Evolutionary conservation across 1,284 basidiomycete genomes (phyloP), one percentile per base, ranked within the genome.

Genomic region (Boletus subluridellus): DNA sequence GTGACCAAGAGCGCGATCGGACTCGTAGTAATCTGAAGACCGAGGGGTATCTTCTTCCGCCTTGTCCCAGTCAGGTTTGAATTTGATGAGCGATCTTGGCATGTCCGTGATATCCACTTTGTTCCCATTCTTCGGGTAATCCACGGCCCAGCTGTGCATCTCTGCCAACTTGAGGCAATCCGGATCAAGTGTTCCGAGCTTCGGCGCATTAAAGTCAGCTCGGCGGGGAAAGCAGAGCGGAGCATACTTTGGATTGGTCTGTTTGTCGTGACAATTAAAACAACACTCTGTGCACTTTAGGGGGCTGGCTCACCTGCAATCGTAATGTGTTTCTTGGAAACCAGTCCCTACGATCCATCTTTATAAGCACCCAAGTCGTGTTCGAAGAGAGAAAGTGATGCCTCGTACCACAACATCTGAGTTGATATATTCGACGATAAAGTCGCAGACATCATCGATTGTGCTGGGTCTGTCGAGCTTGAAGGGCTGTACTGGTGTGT

Each of bases 351-450:
- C 1, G 14, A 55, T 38, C 12, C 46, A 46, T 35, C 5, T 35
- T 42, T 46, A 26, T 66, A 49, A 66, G 57, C 39, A 47, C 32
- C 24, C 7, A 5, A 51, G 28, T 0, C 5, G 15, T 15, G 4
- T 38, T 55, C 17, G 10, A 42, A 39, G 32, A 28, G 17, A 32
- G 24, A 51, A 48, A 28, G 4, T 5, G 10, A 53, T 24, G 21
- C 4, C 1, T 34, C 56, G 35, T 72, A 89, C 88, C 75, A 89
- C 72, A 38, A 90, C 80, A 66, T 93, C 90, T 0, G 89, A 90
- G 61, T 89, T 82, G 66, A 92, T 90, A 60, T 90, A 94, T 64
- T 93, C 85, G 24, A 94, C 83, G 34, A 94, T 79, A 68, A 94
- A 94, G 62, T 92, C 80, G 61, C 86, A 88, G 2, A 94, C 85